Conservation (phyloP, 2,329 filamentous ascomycete genomes). For the Coniochaeta prunicola region DNA sequence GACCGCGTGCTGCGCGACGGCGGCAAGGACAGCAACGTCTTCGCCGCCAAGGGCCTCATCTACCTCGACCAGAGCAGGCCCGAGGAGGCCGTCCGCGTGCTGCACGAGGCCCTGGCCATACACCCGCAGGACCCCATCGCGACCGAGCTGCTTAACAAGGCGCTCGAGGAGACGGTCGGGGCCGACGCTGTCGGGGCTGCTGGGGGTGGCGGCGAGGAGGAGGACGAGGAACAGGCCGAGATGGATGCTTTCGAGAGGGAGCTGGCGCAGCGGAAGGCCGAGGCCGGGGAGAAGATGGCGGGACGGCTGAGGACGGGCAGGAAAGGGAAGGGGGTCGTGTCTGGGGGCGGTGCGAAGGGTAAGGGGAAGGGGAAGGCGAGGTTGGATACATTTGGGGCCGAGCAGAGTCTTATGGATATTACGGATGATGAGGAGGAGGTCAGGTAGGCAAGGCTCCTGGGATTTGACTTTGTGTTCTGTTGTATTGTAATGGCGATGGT, state of each 20-base stretch:
- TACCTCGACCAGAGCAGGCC: conserved; percentile 68
- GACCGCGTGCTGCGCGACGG: conserved; percentile 80
- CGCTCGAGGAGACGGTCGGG: conserved; percentile 54
- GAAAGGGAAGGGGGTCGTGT: conserved; percentile 36
- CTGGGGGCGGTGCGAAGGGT: conserved; percentile 36
- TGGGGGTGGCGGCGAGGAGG: conserved; percentile 26
- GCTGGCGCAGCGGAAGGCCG: conserved; percentile 37
- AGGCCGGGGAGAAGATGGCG: conserved; percentile 29
- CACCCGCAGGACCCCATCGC: conserved; percentile 75
- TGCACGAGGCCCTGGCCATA: conserved; percentile 80
- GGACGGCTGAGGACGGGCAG: conserved; percentile 33
- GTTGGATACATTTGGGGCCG: conserved; percentile 17
- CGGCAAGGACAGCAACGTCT: conserved; percentile 70
- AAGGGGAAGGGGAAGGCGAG: conserved; percentile 27
- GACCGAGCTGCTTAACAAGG: conserved; percentile 68
- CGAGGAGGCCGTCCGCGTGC: conserved; percentile 69
- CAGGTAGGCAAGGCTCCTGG: not conserved
- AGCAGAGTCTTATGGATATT: not conserved
- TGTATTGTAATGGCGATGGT: not conserved
- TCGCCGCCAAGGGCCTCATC: conserved; percentile 77
- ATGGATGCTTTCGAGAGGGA: conserved; percentile 44
- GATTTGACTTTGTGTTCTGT: not conserved
- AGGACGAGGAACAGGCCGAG: conserved; percentile 35
- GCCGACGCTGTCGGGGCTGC: conserved; percentile 18
- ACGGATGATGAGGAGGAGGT: conserved; percentile 1